Evolutionary conservation across 75 land plant genomes (phyloP), one percentile per base, ranked within the genome.

Genomic region (Picea sitchensis): DNA sequence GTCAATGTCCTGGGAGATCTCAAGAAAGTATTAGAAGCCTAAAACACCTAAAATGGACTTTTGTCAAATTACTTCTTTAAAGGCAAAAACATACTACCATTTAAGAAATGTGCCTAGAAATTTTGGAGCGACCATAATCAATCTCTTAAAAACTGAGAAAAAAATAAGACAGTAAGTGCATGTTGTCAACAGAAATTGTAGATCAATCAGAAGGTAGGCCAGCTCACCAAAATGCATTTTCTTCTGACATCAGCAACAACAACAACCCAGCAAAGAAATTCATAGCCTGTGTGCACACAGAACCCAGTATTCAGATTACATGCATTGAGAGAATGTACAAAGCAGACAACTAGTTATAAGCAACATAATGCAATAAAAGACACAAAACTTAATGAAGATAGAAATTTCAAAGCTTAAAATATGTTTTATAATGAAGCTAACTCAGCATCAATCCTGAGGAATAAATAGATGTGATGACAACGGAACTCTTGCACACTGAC

Each of bases 201-300:
- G 54, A 12, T 26, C 8, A 79, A 34, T 20, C 23, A 74, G 34
- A 23, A 68, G 79, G 14, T 30, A n/a, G 32, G n/a, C 38, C 51
- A 30, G 8, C 82, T 20, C 64, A 88, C 90, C 90, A 86, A 65
- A 88, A 88, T 59, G 90, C 90, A 88, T 88, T 86, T 65, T 88
- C 90, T 73, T 88, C 90, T 36, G 88, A 80, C 90, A 88, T 88
- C 65, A 86, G 74, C 80, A 88, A 78, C 34, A 88, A 73, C 58
- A 88, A 76, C 60, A 88, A 78, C 51, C 84, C 90, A 60, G 90
- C 90, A 68, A 88, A 83, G 51, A 88, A 88, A 60, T 88, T 88
- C 90, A 88, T 88, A 7, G 90, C 90, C 90, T 88, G 85, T 51
- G 56, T 9, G 12, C 79, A 82, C 26, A 60, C 6, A 47, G 14